Conservation (phyloP, 2,329 filamentous ascomycete species). For the Apiospora koreana region DNA sequence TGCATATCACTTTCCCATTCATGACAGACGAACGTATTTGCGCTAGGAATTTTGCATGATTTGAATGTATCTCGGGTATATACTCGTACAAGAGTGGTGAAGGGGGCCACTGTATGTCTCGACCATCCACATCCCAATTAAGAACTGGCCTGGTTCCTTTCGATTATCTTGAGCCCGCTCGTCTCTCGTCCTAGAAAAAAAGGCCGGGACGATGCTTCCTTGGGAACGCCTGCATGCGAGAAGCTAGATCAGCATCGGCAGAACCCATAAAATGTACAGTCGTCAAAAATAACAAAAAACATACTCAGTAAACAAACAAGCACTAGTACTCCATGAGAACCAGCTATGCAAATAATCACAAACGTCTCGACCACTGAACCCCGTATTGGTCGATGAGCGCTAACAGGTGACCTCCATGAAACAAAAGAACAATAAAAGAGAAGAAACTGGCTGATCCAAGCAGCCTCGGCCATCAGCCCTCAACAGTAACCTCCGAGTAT, state of each 20-base stretch:
- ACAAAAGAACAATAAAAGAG: background rate
- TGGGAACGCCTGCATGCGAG: background rate
- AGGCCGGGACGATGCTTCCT: background rate
- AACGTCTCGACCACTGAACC: constrained; percentile 1
- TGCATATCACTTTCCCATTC: background rate
- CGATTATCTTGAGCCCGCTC: background rate
- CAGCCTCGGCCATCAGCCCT: background rate
- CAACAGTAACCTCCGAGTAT: background rate
- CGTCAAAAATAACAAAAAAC: background rate
- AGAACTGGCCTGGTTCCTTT: background rate
- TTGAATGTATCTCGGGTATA: background rate
- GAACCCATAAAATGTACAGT: background rate
- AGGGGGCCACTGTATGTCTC: background rate
- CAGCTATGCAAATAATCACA: constrained; percentile 6
- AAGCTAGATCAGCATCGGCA: background rate
- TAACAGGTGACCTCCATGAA: background rate
- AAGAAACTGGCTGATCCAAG: background rate
- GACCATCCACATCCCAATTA: background rate
- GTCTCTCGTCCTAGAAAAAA: background rate
- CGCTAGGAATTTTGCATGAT: background rate
- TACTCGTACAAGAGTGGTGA: background rate
- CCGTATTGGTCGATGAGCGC: background rate
- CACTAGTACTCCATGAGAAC: background rate
- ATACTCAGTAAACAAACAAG: background rate
- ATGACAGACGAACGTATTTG: background rate